phyloP scores from a whole-genome alignment of 106 monocot genomes.

The Narthecium ossifragum region DNA sequence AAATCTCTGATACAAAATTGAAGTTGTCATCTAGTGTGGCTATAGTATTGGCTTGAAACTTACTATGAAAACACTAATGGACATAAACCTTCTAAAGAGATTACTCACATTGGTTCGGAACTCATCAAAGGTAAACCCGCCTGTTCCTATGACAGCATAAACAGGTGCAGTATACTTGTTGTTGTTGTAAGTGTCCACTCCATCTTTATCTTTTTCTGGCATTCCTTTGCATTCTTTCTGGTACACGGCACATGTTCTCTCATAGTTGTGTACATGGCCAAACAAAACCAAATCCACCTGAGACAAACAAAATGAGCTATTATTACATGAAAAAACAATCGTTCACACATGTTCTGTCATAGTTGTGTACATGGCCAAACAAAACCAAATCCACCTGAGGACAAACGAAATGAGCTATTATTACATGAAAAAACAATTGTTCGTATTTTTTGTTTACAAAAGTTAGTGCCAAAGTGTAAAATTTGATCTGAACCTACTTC shows the following conservation, averaged over 20 bases:
- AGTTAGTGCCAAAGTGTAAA: too few species aligned
- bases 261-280: conserved; percentile 85
- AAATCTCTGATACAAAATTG: too few species aligned
- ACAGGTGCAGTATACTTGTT: conserved; percentile 64
- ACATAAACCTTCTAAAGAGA: not conserved
- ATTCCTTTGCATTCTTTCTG: conserved; percentile 39
- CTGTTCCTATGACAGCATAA: conserved; percentile 66
- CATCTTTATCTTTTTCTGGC: conserved; percentile 43
- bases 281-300: conserved; percentile 82
- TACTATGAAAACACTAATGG: not conserved
- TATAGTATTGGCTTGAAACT: too few species aligned
- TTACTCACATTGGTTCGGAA: conserved; percentile 38
- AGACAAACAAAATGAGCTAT: not conserved
- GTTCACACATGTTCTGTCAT: not conserved
- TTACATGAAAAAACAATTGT: too few species aligned
- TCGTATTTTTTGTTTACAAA: too few species aligned
- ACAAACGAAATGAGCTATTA: not conserved
- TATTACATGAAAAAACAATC: conserved; percentile 1
- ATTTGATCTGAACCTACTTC: too few species aligned
- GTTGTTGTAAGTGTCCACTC: conserved; percentile 52
- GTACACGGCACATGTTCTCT: conserved; percentile 73
- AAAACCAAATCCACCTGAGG: too few species aligned
- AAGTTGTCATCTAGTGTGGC: too few species aligned
- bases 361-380: not conserved
- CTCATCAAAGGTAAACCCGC: conserved; percentile 53